Percentiles rank a stretch among this genome's conserved stretches.
Conservation (phyloP, 352 stramenopile genomes). For the Globisporangium splendens region DNA sequence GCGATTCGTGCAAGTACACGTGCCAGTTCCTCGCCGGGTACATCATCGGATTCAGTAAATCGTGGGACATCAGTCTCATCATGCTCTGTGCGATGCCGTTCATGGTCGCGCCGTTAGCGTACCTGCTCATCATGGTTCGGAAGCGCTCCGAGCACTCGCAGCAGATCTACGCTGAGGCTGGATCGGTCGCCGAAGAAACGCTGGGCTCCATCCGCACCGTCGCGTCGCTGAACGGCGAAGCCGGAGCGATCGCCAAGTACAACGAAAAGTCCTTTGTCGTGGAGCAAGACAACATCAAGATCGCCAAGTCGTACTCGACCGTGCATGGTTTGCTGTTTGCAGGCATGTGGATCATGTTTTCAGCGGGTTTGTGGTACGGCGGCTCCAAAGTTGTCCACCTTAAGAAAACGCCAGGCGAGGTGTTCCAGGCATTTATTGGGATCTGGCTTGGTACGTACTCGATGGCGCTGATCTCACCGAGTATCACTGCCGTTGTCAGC, state of each 20-base stretch:
- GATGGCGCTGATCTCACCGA: constrained; percentile 41
- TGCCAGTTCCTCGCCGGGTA: constrained; percentile 37
- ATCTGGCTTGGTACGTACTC: constrained; percentile 37
- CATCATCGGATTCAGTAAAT: constrained; percentile 37
- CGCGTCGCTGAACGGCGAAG: constrained; percentile 38
- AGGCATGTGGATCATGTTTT: constrained; percentile 44
- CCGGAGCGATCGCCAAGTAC: constrained; percentile 37
- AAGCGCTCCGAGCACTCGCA: constrained; percentile 20
- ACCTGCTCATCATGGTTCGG: constrained; percentile 24
- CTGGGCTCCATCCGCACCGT: constrained; percentile 55
- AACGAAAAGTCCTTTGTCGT: constrained; percentile 19
- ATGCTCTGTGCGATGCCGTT: constrained; percentile 44
- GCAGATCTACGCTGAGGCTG: constrained; percentile 42
- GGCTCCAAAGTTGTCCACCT: constrained; percentile 30
- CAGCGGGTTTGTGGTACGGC: constrained; percentile 47
- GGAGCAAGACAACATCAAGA: constrained; percentile 27
- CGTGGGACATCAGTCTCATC: constrained; percentile 41
- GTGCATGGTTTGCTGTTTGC: constrained; percentile 32
- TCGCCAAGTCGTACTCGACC: constrained; percentile 18
- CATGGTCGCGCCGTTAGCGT: constrained; percentile 33
- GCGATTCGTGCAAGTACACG: constrained; percentile 33
- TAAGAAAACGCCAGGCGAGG: constrained; percentile 23
- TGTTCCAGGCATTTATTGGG: constrained; percentile 44
- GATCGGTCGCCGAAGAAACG: constrained; percentile 53
- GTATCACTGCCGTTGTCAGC: constrained; percentile 31